Conservation (phyloP, 768 basidiomycete genomes). For the Austroboletus eburneus region DNA sequence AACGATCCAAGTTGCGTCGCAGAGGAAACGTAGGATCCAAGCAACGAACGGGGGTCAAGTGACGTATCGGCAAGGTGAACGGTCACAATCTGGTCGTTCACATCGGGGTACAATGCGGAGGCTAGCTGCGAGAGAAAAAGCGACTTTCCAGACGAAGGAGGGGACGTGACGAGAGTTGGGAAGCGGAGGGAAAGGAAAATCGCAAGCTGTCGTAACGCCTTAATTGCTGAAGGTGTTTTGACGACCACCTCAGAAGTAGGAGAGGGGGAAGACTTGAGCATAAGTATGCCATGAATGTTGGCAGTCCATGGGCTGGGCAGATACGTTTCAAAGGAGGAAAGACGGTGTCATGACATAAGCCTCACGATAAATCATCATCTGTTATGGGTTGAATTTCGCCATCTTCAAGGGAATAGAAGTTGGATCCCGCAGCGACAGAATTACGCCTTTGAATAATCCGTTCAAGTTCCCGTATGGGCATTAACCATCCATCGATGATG, state of each 20-base stretch:
- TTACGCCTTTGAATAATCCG: conserved; percentile 53
- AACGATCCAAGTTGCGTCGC: conserved; percentile 79
- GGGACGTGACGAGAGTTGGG: conserved; percentile 79
- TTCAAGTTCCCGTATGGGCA: conserved; percentile 65
- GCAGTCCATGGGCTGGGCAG: conserved; percentile 49
- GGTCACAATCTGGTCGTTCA: conserved; percentile 67
- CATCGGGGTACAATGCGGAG: conserved; percentile 52
- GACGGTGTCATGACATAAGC: background rate
- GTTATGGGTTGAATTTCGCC: conserved; percentile 35
- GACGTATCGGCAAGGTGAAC: conserved; percentile 95
- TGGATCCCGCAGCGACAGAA: conserved; percentile 38
- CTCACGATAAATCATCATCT: conserved; percentile 54
- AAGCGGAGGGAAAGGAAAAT: conserved; percentile 60
- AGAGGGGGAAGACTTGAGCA: conserved; percentile 47
- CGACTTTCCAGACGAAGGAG: conserved; percentile 87
- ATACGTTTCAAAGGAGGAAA: conserved; percentile 11
- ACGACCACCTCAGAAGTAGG: conserved; percentile 43
- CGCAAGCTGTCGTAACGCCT: conserved; percentile 60
- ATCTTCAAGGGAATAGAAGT: conserved; percentile 44
- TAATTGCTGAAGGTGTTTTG: conserved; percentile 54
- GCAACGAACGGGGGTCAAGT: conserved; percentile 85
- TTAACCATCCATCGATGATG: conserved; percentile 73
- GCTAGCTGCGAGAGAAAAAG: conserved; percentile 77
- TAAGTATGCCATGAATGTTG: conserved; percentile 63
- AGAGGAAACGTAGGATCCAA: conserved; percentile 93